Base-by-base conservation (phyloP, 352 stramenopile genomes). In the Globisporangium cylindrosporum region DNA sequence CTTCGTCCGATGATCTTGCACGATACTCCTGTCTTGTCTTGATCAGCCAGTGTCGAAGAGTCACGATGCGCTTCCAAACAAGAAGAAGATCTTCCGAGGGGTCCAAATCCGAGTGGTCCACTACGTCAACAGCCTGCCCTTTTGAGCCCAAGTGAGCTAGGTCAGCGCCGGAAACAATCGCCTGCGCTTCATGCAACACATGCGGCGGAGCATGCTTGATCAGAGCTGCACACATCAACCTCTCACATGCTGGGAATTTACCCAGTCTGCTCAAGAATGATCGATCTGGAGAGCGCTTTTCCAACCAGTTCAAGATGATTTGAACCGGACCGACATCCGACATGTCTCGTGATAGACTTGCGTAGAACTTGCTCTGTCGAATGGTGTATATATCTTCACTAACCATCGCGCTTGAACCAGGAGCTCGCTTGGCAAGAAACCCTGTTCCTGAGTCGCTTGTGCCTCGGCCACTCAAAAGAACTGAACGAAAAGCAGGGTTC, bases 1-100 rank as follows among this genome's bases (percentile, higher is more conserved):
- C 24, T 57, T 92, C 76, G 20, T 89, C 82, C 22, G 72, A 73
- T 61, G 88, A 67, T 64, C 75, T 80, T 4, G 89, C 84, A 22
- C 86, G 81, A 66, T 93, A 95, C 63, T 89, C 87, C 68, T 96
- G 89, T 32, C 88, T 69, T 24, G 74, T 77, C 57, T 93, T 93
- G 41, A 96, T 94, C 15, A 96, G 48, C 89, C 89, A 95, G 64
- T 96, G 89, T 8, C 89, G 84, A 25, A 96, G 68, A 67, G 81
- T 82, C n/a, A 96, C 69, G 20, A 96, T 74, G 18, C 80, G 79
- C 64, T 93, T 93, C 89, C 89, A 95, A 22, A 96, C 76, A 43
- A 75, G 68, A 55, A 81, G 59, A 4, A 96, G 63, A 51, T 94
- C 89, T 55, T 92, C 79, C 0, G 89, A 96, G 7, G 87, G 89